Evolutionary conservation across 768 basidiomycete species (phyloP).

Genomic region (Suillus fuscotomentosus): DNA sequence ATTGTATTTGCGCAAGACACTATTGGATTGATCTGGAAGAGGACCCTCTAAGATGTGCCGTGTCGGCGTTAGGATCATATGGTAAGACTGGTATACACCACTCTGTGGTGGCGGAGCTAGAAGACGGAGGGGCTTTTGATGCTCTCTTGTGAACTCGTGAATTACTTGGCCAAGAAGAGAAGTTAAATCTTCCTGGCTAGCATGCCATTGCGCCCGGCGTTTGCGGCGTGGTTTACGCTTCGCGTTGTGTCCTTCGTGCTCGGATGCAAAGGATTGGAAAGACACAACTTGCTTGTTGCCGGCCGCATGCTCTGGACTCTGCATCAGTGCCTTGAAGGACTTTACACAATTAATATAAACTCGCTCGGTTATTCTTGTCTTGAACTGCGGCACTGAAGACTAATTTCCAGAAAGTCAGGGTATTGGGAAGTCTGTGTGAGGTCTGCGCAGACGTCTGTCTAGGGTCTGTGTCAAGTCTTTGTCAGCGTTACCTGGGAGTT

Average conservation of each 20-base stretch:
- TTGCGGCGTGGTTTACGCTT: neutral
- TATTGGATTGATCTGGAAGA: conserved; percentile 36
- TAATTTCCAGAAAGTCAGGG: too few species aligned
- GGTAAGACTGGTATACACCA: conserved; percentile 32
- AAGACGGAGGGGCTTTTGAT: conserved; percentile 21
- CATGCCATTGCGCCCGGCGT: neutral
- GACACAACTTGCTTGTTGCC: too few species aligned
- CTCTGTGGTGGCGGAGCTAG: conserved; percentile 20
- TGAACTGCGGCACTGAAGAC: too few species aligned
- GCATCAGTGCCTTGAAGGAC: too few species aligned
- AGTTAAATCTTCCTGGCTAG: conserved; percentile 16
- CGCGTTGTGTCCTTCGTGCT: conserved; percentile 17
- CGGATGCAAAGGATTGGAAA: conserved; percentile 18
- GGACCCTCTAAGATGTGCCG: conserved; percentile 39
- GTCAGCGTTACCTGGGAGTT: too few species aligned
- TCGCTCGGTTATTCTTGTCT: too few species aligned
- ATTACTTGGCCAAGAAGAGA: conserved; percentile 12
- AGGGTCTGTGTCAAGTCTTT: too few species aligned
- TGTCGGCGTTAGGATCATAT: conserved; percentile 40
- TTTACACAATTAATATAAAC: too few species aligned
- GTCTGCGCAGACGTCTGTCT: too few species aligned
- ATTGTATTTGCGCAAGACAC: conserved; percentile 35
- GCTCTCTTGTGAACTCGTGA: conserved; percentile 21
- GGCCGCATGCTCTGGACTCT: too few species aligned
- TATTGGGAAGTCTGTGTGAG: too few species aligned